A percentile compares a stretch with the other conserved stretches of the same genome.
Evolutionary conservation across 805 yeast genomes (phyloP).

Genomic region (Hanseniaspora lachancei): DNA sequence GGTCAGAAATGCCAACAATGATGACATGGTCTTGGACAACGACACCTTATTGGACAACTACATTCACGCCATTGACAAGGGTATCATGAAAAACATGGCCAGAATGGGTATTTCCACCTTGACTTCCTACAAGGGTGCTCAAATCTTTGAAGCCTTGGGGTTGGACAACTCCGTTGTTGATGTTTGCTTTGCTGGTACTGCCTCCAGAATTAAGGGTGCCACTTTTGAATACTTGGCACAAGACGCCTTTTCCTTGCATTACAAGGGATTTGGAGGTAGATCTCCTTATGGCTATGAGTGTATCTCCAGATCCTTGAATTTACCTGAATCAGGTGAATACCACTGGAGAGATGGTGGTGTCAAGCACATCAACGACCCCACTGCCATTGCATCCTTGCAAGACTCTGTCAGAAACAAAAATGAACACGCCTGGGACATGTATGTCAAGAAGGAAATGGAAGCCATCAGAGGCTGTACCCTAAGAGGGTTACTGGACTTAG

Average conservation of each 20-base stretch:
- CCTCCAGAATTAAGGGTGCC: conserved; percentile 90
- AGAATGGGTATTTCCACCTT: conserved; percentile 98
- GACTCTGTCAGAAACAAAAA: conserved; percentile 98
- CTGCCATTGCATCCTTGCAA: conserved; percentile 87
- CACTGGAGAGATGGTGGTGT: conserved; percentile 99
- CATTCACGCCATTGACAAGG: conserved; percentile 74
- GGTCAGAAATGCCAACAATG: conserved; percentile 36
- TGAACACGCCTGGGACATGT: conserved; percentile 81
- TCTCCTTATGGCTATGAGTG: conserved; percentile 29
- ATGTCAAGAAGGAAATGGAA: conserved; percentile 78
- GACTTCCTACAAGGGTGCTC: conserved; percentile 98
- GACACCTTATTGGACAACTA: conserved; percentile 60
- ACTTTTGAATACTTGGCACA: conserved; percentile 93
- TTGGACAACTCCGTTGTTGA: conserved; percentile 90
- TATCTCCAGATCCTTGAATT: conserved; percentile 47
- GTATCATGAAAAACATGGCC: conserved; percentile 92
- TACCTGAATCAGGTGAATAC: conserved; percentile 93
- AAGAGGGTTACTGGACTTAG: conserved; percentile 87
- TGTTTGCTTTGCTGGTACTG: conserved; percentile 92
- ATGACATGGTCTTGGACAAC: conserved; percentile 33
- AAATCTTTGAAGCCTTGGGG: conserved; percentile 93
- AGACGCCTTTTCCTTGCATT: conserved; percentile 90
- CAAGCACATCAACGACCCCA: conserved; percentile 86
- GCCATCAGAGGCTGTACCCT: conserved; percentile 87
- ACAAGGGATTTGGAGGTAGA: conserved; percentile 77